Evolutionary conservation across 306 rosid genomes (phyloP), one percentile per base, ranked within the genome.

Genomic region (Glycine latifolia): DNA sequence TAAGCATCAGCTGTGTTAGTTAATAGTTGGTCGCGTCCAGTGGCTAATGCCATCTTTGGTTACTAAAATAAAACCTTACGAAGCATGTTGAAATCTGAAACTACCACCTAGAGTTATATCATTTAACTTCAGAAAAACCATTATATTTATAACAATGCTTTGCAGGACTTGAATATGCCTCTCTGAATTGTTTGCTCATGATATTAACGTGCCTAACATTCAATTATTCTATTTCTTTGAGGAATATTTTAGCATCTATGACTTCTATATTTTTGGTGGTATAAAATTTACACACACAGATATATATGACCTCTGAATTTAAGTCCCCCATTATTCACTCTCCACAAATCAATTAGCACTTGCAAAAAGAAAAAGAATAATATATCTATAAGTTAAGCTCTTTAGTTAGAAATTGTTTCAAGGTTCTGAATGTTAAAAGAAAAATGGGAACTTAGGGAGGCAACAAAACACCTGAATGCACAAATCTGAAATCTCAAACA

Each of bases 121-220:
- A 71, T 31, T 76, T 69, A 63, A 46, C 63, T 56, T 26, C 20
- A 76, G 68, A 49, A 14, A 6, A 71, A 46, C 15, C 0, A 26
- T 62, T 16, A 49, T 33, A 80, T 56, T 70, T 50, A 17, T 20
- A 86, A 50, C 43, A 70, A 63, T 65, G 61, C 54, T 65, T 75
- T 48, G 37, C 33, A 65, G 65, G 68, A 37, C 71, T 63, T 48
- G 43, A 58, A 78, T 71, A 63, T 11, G 14, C 5, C n/a, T 59
- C 48, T 37, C 44, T 31, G 10, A 14, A 74, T 73, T 48, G 67
- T 69, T 79, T 70, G 26, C 37, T 69, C 16, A 26, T 50, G 33
- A 37, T 58, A 61, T 58, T 56, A 72, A 20, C 62, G 41, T 15
- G 33, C 48, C 55, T 13, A 14, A 4, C 47, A 71, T 31, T 54